Conservation (phyloP, 305 asterid genomes). For the Fraxinus ornus region DNA sequence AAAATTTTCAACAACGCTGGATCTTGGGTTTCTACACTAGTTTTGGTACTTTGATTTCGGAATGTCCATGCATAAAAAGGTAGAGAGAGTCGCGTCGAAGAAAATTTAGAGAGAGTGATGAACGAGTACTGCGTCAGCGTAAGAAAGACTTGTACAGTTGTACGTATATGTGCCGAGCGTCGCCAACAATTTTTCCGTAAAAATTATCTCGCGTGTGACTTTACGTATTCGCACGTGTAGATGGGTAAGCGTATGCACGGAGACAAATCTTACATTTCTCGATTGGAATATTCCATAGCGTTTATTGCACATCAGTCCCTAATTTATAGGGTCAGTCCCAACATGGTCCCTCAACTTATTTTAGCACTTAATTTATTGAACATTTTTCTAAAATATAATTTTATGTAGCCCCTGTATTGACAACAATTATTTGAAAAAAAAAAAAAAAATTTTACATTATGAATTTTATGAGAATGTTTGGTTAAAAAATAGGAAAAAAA, state of each 20-base stretch:
- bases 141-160: background rate
- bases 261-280: background rate
- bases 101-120: conserved; percentile 26
- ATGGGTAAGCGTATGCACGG: background rate
- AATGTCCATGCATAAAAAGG: conserved; percentile 46
- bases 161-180: background rate
- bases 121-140: conserved; percentile 28
- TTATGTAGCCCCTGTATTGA: too few species aligned
- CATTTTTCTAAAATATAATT: too few species aligned
- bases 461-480: too few species aligned
- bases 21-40: conserved; percentile 38
- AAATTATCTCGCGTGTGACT: background rate
- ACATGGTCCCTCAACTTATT: background rate
- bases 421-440: too few species aligned
- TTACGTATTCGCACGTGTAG: background rate
- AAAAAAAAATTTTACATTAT: too few species aligned
- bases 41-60: conserved; percentile 30
- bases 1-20: conserved; percentile 25
- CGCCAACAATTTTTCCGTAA: background rate
- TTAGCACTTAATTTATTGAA: too few species aligned
- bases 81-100: conserved; percentile 32
- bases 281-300: background rate
- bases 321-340: background rate
- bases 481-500: too few species aligned
- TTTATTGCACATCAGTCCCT: background rate